Conservation (phyloP, 2,329 filamentous ascomycete species). For the Monosporascus sp. region DNA sequence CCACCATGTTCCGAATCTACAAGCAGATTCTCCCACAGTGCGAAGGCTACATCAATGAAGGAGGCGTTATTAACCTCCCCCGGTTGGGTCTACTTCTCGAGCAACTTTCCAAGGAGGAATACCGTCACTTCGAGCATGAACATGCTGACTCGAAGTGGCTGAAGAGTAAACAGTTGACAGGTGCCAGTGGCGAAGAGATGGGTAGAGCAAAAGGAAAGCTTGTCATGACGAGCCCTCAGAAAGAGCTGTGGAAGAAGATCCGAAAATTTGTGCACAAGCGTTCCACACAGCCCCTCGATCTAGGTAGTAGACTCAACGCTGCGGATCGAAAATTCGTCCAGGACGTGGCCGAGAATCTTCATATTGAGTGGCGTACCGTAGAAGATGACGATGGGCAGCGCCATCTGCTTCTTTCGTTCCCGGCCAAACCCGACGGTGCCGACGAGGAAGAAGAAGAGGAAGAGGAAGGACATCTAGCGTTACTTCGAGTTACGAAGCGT, state of each 20-base stretch:
- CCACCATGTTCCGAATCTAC: constrained; percentile 96
- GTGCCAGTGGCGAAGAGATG: constrained; percentile 60
- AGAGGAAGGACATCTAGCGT: constrained; percentile 77
- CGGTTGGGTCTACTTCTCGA: constrained; percentile 73
- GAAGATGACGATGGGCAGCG: constrained; percentile 51
- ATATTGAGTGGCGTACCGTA: constrained; percentile 52
- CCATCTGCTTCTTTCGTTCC: constrained; percentile 46
- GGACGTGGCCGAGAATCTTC: constrained; percentile 64
- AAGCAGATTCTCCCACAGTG: constrained; percentile 82
- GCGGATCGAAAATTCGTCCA: constrained; percentile 91
- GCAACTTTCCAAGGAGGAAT: constrained; percentile 82
- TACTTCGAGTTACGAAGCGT: constrained; percentile 77
- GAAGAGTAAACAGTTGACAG: constrained; percentile 73
- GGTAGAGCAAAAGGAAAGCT: constrained; percentile 54
- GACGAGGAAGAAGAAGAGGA: constrained; percentile 61
- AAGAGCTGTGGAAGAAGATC: constrained; percentile 74
- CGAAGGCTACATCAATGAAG: constrained; percentile 94
- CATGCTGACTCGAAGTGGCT: constrained; percentile 88
- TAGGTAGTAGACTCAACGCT: constrained; percentile 68
- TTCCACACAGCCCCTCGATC: constrained; percentile 59
- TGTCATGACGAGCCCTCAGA: constrained; percentile 73
- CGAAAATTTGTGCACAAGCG: constrained; percentile 76
- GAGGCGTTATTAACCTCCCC: constrained; percentile 82
- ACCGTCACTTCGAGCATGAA: constrained; percentile 88
- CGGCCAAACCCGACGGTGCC: constrained; percentile 34